Conservation (phyloP, 495 filamentous ascomycete species). For the Tricharina praecox region DNA sequence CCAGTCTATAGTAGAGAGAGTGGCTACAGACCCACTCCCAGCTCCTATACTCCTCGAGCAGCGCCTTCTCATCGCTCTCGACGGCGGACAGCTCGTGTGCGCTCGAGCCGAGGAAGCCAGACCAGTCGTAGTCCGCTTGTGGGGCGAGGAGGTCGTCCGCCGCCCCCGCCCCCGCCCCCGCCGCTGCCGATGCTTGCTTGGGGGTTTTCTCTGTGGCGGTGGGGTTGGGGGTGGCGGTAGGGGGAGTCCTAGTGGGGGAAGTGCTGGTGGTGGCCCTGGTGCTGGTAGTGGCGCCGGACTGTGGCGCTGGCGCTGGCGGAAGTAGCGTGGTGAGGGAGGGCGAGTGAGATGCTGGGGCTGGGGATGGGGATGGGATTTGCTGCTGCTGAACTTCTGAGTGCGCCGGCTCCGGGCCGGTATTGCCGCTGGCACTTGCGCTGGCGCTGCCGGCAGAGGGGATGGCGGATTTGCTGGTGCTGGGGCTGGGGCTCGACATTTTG, state of each 20-base stretch:
- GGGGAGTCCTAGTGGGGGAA: no score
- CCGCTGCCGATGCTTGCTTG: no score
- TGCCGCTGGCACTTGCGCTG: no score
- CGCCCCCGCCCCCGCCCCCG: background rate
- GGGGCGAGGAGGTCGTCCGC: background rate
- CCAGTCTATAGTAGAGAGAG: no score
- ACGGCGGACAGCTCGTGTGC: background rate
- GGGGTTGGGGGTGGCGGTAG: no score
- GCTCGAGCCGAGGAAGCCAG: background rate
- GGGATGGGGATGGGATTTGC: no score
- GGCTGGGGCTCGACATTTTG: no score
- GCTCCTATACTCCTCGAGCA: slow-evolving; percentile 1
- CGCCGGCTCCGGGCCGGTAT: no score
- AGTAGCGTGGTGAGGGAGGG: background rate
- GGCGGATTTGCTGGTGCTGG: no score
- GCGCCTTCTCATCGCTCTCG: background rate
- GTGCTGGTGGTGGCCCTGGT: background rate
- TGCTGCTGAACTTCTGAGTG: no score
- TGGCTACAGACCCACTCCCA: slow-evolving; percentile 5
- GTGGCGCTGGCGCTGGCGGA: background rate
- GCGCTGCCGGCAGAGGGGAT: no score
- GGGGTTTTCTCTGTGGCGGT: background rate
- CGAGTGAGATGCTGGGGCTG: no score
- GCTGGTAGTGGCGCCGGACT: background rate
- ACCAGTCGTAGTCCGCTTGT: slow-evolving; percentile 1